phyloP scores from a whole-genome alignment of 257 asterid genomes.

The Cynanchum wilfordii region DNA sequence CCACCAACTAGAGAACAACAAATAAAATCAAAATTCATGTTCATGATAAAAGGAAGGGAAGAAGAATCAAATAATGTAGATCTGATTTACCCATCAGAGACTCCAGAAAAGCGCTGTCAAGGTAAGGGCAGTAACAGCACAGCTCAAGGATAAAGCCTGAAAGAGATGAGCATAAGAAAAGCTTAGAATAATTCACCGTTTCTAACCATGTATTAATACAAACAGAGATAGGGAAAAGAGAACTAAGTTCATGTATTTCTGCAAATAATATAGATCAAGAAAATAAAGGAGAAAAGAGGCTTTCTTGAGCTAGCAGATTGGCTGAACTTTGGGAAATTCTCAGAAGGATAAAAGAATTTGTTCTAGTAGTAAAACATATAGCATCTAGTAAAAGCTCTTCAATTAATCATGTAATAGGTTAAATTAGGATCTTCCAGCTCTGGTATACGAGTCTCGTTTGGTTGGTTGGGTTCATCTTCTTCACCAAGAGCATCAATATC shows the following conservation, averaged over 20 bases:
- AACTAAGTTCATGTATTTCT: no score
- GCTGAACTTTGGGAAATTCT: no score
- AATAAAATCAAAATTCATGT: not conserved
- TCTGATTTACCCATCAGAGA: not conserved
- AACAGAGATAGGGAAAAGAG: not conserved
- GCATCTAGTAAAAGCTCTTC: not conserved
- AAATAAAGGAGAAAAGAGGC: not conserved
- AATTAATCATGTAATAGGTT: constrained; percentile 1
- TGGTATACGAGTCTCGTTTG: not conserved
- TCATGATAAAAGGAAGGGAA: not conserved
- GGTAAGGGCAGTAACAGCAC: not conserved
- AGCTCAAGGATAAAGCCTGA: not conserved
- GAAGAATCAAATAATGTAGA: not conserved
- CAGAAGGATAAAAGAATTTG: not conserved
- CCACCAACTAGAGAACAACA: not conserved
- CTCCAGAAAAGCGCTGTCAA: not conserved
- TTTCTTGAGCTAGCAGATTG: not conserved
- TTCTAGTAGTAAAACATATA: no score
- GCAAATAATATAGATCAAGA: not conserved
- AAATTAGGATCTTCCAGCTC: not conserved
- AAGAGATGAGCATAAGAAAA: not conserved
- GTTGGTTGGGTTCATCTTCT: not conserved
- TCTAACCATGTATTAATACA: not conserved
- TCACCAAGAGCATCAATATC: constrained; percentile 10
- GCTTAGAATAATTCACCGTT: not conserved